Evolutionary conservation across 2,329 filamentous ascomycete genomes (phyloP).

Genomic region (Calonectria hongkongensis): DNA sequence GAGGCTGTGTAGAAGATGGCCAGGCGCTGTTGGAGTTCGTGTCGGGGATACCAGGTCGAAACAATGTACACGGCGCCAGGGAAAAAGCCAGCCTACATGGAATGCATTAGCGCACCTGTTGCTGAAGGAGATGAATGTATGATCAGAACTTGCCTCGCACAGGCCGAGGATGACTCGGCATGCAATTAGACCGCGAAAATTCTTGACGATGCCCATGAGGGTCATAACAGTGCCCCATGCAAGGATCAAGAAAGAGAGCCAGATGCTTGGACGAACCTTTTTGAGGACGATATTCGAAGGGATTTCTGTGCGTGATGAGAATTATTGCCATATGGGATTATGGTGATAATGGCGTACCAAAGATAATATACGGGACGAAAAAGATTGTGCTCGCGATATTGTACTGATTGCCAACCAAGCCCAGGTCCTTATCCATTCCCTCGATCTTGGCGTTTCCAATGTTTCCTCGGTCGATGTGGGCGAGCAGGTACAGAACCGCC

Average conservation of each 20-base stretch:
- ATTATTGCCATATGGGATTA: not conserved
- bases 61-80: conserved; percentile 57
- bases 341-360: conserved; percentile 16
- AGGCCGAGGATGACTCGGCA: conserved; percentile 65
- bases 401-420: conserved; percentile 70
- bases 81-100: conserved; percentile 61
- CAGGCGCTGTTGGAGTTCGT: conserved; percentile 56
- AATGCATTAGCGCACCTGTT: not conserved
- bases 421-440: conserved; percentile 68
- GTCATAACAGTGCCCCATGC: conserved; percentile 67
- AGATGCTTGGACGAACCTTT: conserved; percentile 59
- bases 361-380: conserved; percentile 73
- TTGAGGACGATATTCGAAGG: conserved; percentile 61
- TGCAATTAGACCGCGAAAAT: conserved; percentile 67
- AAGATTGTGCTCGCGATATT: conserved; percentile 71
- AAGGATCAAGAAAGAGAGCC: conserved; percentile 59
- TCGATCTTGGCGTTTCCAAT: conserved; percentile 54
- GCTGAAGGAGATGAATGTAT: not conserved
- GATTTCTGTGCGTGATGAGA: conserved; percentile 57
- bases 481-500: conserved; percentile 43
- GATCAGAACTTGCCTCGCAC: conserved; percentile 27
- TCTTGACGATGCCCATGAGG: conserved; percentile 65
- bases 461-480: conserved; percentile 49
- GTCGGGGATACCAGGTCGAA: conserved; percentile 56
- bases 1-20: conserved; percentile 61